Base-by-base conservation (phyloP, 2,329 filamentous ascomycete species). In the Penicillium sp. region DNA sequence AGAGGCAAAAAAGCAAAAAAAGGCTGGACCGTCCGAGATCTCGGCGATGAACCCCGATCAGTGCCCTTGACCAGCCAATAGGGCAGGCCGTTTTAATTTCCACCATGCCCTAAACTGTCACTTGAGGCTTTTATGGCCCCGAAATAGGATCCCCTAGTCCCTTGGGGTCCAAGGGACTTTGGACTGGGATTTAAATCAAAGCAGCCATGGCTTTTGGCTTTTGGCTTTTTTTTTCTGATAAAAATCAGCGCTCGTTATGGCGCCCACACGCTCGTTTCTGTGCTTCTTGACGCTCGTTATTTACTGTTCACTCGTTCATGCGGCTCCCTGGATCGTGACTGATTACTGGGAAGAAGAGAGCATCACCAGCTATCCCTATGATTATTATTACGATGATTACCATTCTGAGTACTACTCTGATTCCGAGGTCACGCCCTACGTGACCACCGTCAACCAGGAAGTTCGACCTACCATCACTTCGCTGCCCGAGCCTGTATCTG, bases 261-360 rank as follows among this genome's bases (percentile, higher is more conserved):
- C 53, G 31, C 48, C 53, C 50, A 45, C 44, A 58, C 64, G 45
- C 51, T 66, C 63, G 54, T 59, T 67, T 47, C 41, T 46, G 13
- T 43, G 52, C 23, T 35, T 59, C 32, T 45, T 60, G 56, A 56
- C 57, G 12, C 39, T 65, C 58, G 40, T 27, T 40, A 25, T 40
- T 6, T 43, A 54, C 13, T 44, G 39, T 43, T 53, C 58, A 8
- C 48, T 61, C 48, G 57, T 57, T 53, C 20, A 47, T 13, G 63
- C 64, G 1, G 56, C 53, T 6, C 65, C 65, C 8, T 67, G 65
- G 65, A 62, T 67, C 24, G 60, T 62, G 29, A 67, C 65, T 3
- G 58, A 63, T 31, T 44, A 54, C 44, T 66, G 61, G 24, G 54
- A 66, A 47, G 47, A 56, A 37, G 43, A 51, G 7, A 18, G 50